Evolutionary conservation across 1,284 basidiomycete species (phyloP).

Genomic region (Irpex sp.): DNA sequence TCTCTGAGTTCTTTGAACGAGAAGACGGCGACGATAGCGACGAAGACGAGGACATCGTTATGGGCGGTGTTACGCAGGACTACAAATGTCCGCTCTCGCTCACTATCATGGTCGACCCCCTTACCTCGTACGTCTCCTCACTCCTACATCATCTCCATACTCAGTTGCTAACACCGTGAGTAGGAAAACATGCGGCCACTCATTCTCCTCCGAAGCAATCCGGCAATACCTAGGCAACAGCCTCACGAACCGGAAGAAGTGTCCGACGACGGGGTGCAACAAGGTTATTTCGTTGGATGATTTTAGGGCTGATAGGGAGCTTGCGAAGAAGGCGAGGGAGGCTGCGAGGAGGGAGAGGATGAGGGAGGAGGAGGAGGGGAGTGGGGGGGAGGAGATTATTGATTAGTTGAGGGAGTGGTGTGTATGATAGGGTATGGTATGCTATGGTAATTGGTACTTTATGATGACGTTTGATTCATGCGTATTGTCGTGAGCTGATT

Average conservation of each 20-base stretch:
- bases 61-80: slow-evolving; percentile 79
- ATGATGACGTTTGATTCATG: neutral
- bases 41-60: slow-evolving; percentile 77
- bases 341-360: slow-evolving; percentile 47
- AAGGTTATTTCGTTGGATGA: slow-evolving; percentile 49
- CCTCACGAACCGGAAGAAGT: slow-evolving; percentile 38
- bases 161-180: neutral
- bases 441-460: slow-evolving; percentile 4
- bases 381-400: slow-evolving; percentile 59
- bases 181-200: slow-evolving; percentile 67
- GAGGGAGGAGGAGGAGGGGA: slow-evolving; percentile 41
- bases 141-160: neutral
- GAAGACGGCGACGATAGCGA: slow-evolving; percentile 76
- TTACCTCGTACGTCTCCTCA: slow-evolving; percentile 59
- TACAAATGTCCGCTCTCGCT: slow-evolving; percentile 81
- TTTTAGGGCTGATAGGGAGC: slow-evolving; percentile 49
- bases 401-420: slow-evolving; percentile 38
- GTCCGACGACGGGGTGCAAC: slow-evolving; percentile 70
- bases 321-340: slow-evolving; percentile 60
- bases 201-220: slow-evolving; percentile 65
- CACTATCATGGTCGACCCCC: slow-evolving; percentile 58
- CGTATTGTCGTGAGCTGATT: neutral
- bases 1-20: slow-evolving; percentile 67
- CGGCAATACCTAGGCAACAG: slow-evolving; percentile 44
- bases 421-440: slow-evolving; percentile 3